Base-by-base conservation (phyloP, 2,329 filamentous ascomycete genomes). In the Diaporthe capsici region DNA sequence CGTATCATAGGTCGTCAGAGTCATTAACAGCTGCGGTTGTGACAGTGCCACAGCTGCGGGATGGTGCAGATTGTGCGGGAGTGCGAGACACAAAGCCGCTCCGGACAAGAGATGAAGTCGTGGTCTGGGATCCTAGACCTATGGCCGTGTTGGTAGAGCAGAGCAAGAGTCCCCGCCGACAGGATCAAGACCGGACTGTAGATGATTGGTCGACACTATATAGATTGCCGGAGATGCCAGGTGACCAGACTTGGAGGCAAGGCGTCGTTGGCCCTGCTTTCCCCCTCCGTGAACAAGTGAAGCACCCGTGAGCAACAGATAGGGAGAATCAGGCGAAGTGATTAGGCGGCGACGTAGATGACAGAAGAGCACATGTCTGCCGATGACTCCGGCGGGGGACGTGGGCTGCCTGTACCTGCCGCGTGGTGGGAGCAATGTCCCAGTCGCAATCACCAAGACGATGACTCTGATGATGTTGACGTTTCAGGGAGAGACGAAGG, bases 131-230 rank as follows among this genome's bases (percentile, higher is more conserved):
- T 13, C 6, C 22, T 42, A n/a, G 15, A 39, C 44, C 44, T 37
- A n/a, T 37, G 65, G 47, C 22, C 47, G 47, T 53, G 34, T 55
- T 70, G 34, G 65, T 42, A 9, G 65, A 44, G 51, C 63, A 58
- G 72, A 60, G 37, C 25, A 17, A 47, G 17, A 34, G 37, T 4
- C 37, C 49, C 25, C 37, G 25, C 22, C 8, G 31, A 28, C 22
- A 49, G 15, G 57, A 10, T 25, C 22, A 15, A 47, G 42, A 28
- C n/a, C 13, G 28, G 8, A 39, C 17, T 44, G 20, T 25, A 7
- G 55, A 22, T 71, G 65, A 31, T 55, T 71, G 55, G 65, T 65
- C 55, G 49, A 17, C 47, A 42, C 58, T 75, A 75, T 49, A 72
- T 49, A 72, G 39, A 25, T 28, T 68, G 31, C 49, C 53, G 65